Percentiles rank a stretch among this genome's conserved stretches.
Evolutionary conservation across 2,329 filamentous ascomycete species (phyloP).

Genomic region (Pyrenochaeta sp.): DNA sequence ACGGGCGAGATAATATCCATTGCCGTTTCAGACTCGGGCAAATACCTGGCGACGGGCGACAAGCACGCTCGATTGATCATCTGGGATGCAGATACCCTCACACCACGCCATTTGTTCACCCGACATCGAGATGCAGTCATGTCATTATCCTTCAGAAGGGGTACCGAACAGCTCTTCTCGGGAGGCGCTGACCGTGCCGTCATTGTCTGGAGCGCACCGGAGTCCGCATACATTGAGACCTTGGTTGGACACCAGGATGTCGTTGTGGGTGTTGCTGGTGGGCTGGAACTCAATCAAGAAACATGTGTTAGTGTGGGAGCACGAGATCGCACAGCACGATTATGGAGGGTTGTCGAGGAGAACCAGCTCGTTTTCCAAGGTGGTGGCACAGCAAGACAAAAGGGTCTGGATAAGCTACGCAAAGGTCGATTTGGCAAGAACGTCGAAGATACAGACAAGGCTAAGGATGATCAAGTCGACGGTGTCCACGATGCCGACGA

Average conservation of each 20-base stretch:
- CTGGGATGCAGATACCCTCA: conserved; percentile 83
- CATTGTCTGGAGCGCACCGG: conserved; percentile 93
- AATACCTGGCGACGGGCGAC: conserved; percentile 90
- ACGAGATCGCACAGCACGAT: conserved; percentile 85
- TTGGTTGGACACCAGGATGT: conserved; percentile 95
- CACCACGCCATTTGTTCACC: conserved; percentile 82
- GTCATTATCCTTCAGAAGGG: conserved; percentile 82
- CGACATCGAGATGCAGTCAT: conserved; percentile 91
- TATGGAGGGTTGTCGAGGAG: conserved; percentile 98
- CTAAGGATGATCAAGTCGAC: conserved; percentile 55
- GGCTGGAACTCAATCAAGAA: conserved; percentile 73
- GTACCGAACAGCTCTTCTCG: conserved; percentile 90
- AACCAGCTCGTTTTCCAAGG: conserved; percentile 94
- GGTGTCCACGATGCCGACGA: conserved; percentile 52
- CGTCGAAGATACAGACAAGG: conserved; percentile 55
- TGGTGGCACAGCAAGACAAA: conserved; percentile 63
- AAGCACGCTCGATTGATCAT: conserved; percentile 85
- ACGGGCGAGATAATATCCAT: conserved; percentile 81
- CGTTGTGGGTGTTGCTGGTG: conserved; percentile 77
- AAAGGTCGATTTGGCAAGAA: conserved; percentile 46
- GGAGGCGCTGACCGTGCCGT: conserved; percentile 90
- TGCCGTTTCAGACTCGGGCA: conserved; percentile 87
- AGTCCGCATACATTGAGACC: conserved; percentile 93
- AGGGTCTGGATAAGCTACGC: conserved; percentile 49
- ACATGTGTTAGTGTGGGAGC: conserved; percentile 91